Percentiles rank a stretch among this genome's conserved stretches.
phyloP scores from a whole-genome alignment of 2,329 filamentous ascomycete genomes.

The Pestalotiopsis sp. region DNA sequence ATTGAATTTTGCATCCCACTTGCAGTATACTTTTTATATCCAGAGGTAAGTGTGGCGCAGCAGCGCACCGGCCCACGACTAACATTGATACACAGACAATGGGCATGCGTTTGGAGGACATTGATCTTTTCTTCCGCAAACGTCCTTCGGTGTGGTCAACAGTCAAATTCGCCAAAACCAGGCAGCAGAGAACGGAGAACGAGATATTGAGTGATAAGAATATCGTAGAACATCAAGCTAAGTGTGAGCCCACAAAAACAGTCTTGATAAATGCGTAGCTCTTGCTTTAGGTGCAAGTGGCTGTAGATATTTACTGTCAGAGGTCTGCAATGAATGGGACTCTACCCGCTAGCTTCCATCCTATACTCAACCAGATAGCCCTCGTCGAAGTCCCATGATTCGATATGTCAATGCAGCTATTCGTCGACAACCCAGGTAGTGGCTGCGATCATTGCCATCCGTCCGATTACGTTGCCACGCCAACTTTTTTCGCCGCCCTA shows the following conservation, averaged over 20 bases:
- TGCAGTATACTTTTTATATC: conserved; percentile 44
- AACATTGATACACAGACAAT: conserved; percentile 35
- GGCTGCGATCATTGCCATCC: too few species aligned
- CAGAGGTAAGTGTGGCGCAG: conserved; percentile 29
- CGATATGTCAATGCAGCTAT: too few species aligned
- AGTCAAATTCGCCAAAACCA: conserved; percentile 36
- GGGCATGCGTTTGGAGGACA: conserved; percentile 48
- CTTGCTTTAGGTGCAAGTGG: too few species aligned
- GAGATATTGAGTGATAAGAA: background rate
- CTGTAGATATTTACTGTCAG: too few species aligned
- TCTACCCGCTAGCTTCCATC: too few species aligned
- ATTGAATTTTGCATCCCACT: conserved; percentile 45
- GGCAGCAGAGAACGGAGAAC: conserved; percentile 15
- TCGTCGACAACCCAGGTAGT: too few species aligned
- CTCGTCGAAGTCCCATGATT: too few species aligned
- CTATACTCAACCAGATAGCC: too few species aligned
- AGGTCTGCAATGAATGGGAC: background rate
- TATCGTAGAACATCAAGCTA: background rate
- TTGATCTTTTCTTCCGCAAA: conserved; percentile 43
- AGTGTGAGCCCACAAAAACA: background rate
- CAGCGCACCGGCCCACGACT: background rate
- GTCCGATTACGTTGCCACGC: too few species aligned
- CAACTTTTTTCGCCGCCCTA: too few species aligned
- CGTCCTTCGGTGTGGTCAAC: conserved; percentile 36
- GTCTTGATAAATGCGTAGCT: background rate